A percentile compares a stretch with the other conserved stretches of the same genome.
phyloP scores from a whole-genome alignment of 78 protist species.

The Dictyostelium discoideum region DNA sequence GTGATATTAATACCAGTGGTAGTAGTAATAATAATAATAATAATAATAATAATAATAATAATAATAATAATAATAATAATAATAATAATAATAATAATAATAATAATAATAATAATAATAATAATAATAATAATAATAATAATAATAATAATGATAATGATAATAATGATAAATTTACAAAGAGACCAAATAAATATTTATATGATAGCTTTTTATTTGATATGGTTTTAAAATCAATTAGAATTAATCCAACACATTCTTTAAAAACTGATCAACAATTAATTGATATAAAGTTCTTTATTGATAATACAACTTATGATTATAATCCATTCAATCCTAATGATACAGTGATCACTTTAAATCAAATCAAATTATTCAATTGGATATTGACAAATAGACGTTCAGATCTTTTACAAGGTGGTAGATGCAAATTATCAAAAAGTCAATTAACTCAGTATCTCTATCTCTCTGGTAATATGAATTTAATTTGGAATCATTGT shows the following conservation, averaged over 20 bases:
- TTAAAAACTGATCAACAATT: constrained; percentile 6
- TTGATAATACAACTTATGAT: neutral
- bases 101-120: neutral
- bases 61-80: neutral
- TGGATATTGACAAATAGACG: neutral
- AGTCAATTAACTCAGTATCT: neutral
- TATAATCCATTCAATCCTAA: neutral
- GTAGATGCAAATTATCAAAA: neutral
- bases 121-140: neutral
- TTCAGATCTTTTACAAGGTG: neutral
- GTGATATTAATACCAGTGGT: neutral
- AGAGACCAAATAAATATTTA: neutral
- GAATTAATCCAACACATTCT: neutral
- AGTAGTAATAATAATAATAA: neutral
- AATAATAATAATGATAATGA: neutral
- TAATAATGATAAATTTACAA: neutral
- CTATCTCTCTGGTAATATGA: neutral
- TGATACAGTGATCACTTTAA: neutral
- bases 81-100: neutral
- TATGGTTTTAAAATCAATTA: neutral
- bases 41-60: no score
- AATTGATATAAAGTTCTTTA: neutral
- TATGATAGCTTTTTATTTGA: neutral
- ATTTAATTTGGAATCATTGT: neutral
- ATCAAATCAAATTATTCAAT: neutral